These are phyloP conservation scores for Zygosaccharomyces gambellarensis DNA, from an alignment of 805 yeast genomes.

Conservation along the genomic window DNA sequence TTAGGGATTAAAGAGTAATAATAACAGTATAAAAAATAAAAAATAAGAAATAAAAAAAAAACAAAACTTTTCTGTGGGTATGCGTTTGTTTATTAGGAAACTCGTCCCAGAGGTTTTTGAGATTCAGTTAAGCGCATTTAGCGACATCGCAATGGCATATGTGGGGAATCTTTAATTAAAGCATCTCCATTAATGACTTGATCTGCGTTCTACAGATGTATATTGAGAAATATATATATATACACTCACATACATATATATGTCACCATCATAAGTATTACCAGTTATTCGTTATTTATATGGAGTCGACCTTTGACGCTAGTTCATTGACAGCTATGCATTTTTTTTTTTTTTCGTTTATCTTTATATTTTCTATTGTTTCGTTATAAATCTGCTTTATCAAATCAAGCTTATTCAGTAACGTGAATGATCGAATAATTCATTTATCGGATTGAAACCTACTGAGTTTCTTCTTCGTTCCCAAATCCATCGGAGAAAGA, in stretches of 20 bases:
- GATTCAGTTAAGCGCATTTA: not conserved
- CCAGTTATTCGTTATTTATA: not conserved
- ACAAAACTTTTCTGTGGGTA: not conserved
- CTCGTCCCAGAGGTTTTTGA: not conserved
- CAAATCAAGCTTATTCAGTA: not conserved
- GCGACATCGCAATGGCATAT: not conserved
- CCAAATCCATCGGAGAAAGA: conserved; percentile 9
- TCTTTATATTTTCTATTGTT: not conserved
- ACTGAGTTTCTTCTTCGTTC: conserved; percentile 3
- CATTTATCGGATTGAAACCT: not conserved
- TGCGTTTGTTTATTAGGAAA: not conserved
- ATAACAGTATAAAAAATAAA: not conserved
- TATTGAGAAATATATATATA: not conserved
- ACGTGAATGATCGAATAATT: not conserved
- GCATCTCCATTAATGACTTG: not conserved
- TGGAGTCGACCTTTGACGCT: not conserved
- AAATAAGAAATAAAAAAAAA: not conserved
- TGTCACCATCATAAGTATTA: not conserved
- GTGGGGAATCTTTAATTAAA: not conserved
- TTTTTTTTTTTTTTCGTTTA: not conserved
- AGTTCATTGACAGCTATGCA: conserved; percentile 1
- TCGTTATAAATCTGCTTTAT: not conserved
- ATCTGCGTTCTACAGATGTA: not conserved
- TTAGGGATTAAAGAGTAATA: conserved; percentile 4
- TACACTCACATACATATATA: not conserved